Percentiles rank a stretch among this genome's conserved stretches.
Conservation (phyloP, 2,329 filamentous ascomycete genomes). For the Hypoxylon rubiginosum region DNA sequence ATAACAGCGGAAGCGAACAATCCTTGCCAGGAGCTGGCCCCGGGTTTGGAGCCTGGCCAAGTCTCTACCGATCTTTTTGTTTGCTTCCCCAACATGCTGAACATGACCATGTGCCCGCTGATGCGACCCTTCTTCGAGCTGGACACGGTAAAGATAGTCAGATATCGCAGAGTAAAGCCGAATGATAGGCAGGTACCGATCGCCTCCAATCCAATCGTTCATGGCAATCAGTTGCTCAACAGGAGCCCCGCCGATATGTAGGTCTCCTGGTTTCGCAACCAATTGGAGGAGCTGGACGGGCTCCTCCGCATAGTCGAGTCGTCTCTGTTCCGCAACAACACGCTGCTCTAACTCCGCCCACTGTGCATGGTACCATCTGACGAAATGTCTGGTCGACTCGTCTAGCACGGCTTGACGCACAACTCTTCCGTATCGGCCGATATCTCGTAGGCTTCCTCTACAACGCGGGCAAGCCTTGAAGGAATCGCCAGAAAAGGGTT, state of each 20-base stretch:
- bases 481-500: background rate
- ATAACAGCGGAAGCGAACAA: conserved; percentile 35
- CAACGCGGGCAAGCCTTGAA: conserved; percentile 23
- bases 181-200: conserved; percentile 20
- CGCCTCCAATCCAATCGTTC: conserved; percentile 21
- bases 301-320: conserved; percentile 3
- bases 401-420: conserved; percentile 21
- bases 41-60: conserved; percentile 19
- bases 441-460: conserved; percentile 20
- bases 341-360: conserved; percentile 7
- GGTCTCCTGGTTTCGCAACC: background rate
- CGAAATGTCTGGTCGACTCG: conserved; percentile 32
- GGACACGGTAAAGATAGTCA: conserved; percentile 13
- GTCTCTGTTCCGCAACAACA: conserved; percentile 20
- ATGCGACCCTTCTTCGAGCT: conserved; percentile 22
- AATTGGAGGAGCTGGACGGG: background rate
- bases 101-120: conserved; percentile 14
- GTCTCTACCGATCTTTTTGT: background rate
- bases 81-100: conserved; percentile 2
- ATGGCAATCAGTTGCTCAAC: conserved; percentile 24
- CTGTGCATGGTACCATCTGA: conserved; percentile 13
- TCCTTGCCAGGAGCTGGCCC: conserved; percentile 18
- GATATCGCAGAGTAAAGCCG: conserved; percentile 15
- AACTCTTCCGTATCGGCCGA: conserved; percentile 26
- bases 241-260: conserved; percentile 2